Percentiles rank a stretch among this genome's conserved stretches.
Conservation (phyloP, 2,329 filamentous ascomycete species). For the Pseudopithomyces maydicus region DNA sequence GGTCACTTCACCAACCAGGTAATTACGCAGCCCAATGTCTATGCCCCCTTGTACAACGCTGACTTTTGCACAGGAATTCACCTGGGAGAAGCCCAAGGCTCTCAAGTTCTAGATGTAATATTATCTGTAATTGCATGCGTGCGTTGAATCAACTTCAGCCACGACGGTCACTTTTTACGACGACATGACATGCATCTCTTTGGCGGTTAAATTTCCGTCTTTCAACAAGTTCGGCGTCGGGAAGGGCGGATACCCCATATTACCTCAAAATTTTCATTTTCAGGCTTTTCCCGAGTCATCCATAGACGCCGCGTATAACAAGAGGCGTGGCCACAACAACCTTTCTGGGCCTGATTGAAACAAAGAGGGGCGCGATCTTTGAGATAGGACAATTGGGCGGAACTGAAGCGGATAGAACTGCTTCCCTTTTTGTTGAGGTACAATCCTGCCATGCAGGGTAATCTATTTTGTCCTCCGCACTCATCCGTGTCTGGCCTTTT, state of each 20-base stretch:
- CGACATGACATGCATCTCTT: slow-evolving; percentile 46
- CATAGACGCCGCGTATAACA: slow-evolving; percentile 7
- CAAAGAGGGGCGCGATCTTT: slow-evolving; percentile 1
- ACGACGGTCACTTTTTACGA: slow-evolving; percentile 38
- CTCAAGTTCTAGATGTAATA: slow-evolving; percentile 77
- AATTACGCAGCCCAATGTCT: not conserved
- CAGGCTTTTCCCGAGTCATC: slow-evolving; percentile 34
- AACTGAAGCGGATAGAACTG: not conserved
- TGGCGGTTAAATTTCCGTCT: slow-evolving; percentile 42
- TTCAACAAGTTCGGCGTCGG: slow-evolving; percentile 49
- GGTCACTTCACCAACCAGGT: slow-evolving; percentile 98
- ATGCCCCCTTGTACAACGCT: not conserved
- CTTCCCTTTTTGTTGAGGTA: not conserved
- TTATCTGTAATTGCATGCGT: slow-evolving; percentile 37
- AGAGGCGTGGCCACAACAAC: not conserved
- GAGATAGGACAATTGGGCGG: not conserved
- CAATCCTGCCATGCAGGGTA: slow-evolving; percentile 3
- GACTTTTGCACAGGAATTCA: slow-evolving; percentile 61
- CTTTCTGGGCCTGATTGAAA: slow-evolving; percentile 3
- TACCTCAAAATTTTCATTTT: slow-evolving; percentile 36
- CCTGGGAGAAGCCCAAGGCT: slow-evolving; percentile 96
- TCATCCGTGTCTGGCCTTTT: not conserved
- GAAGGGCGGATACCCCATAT: slow-evolving; percentile 34
- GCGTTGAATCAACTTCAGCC: slow-evolving; percentile 48
- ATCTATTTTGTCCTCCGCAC: slow-evolving; percentile 1